Conservation (phyloP, 2,329 filamentous ascomycete genomes). For the Claviceps sp. region DNA sequence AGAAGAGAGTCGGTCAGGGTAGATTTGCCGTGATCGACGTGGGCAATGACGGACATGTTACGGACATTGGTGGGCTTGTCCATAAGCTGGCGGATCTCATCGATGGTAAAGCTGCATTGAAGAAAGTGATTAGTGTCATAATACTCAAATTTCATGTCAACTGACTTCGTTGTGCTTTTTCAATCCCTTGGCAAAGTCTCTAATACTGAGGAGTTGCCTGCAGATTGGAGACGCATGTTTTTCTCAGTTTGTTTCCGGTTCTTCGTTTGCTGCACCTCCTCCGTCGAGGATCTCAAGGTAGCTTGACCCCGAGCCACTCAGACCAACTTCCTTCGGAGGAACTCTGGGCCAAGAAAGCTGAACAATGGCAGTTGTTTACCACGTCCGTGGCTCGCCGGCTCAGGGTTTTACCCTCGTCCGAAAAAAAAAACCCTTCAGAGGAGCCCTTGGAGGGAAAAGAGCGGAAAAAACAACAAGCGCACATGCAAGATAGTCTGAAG, state of each 20-base stretch:
- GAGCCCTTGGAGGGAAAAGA: no score
- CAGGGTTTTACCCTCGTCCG: not conserved
- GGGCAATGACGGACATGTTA: slow-evolving; percentile 99
- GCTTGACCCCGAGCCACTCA: no score
- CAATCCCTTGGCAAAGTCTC: no score
- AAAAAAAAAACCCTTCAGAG: no score
- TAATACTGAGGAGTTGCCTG: no score
- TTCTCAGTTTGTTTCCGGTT: no score
- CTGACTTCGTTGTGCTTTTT: no score
- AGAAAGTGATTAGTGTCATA: slow-evolving; percentile 7
- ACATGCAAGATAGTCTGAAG: not conserved
- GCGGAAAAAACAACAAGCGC: not conserved
- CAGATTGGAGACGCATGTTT: no score
- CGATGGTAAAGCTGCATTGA: slow-evolving; percentile 79
- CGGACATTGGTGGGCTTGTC: slow-evolving; percentile 65
- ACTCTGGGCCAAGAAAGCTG: no score
- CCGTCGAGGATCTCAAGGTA: no score
- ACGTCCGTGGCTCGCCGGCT: not conserved
- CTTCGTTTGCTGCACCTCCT: no score
- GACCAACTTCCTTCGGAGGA: no score
- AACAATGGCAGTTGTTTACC: not conserved
- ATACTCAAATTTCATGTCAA: not conserved
- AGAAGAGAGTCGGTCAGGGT: slow-evolving; percentile 98
- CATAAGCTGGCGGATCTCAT: slow-evolving; percentile 72
- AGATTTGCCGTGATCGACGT: slow-evolving; percentile 99